These are phyloP conservation scores for Geotrichum carabidarum DNA, from an alignment of 1,139 yeast genomes.

Conservation along the genomic window DNA sequence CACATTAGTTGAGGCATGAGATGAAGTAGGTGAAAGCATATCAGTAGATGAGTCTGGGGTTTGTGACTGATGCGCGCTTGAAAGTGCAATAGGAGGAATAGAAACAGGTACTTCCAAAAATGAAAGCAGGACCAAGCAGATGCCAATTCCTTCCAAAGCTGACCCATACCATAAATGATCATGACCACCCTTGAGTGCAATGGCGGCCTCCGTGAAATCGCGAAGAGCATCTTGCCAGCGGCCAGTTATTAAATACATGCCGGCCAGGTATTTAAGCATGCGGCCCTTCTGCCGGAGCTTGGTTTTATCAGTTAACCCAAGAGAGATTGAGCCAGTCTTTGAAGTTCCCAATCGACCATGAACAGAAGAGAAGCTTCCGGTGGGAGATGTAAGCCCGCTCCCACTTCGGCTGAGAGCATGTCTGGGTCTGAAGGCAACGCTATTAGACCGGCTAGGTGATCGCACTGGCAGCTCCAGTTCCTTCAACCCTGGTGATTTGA, in stretches of 20 bases:
- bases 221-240: conserved; percentile 64
- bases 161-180: conserved; percentile 88
- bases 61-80: background rate
- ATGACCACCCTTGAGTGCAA: conserved; percentile 53
- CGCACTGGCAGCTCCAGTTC: conserved; percentile 27
- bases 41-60: conserved; percentile 4
- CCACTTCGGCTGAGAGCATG: conserved; percentile 10
- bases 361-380: conserved; percentile 8
- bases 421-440: conserved; percentile 14
- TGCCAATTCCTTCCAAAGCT: conserved; percentile 73
- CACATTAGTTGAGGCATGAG: conserved; percentile 23
- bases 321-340: conserved; percentile 36
- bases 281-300: conserved; percentile 62
- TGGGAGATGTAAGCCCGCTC: conserved; percentile 15
- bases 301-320: conserved; percentile 47
- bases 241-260: conserved; percentile 75
- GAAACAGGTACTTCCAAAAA: conserved; percentile 56
- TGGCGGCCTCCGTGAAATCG: conserved; percentile 67
- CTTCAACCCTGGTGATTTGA: conserved; percentile 35
- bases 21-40: conserved; percentile 23
- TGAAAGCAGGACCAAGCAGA: conserved; percentile 57
- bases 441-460: conserved; percentile 2
- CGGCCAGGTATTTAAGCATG: conserved; percentile 68
- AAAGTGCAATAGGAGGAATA: conserved; percentile 48
- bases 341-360: conserved; percentile 14